phyloP scores from a whole-genome alignment of 2,329 filamentous ascomycete species.

The Ophiostoma pallidulum region DNA sequence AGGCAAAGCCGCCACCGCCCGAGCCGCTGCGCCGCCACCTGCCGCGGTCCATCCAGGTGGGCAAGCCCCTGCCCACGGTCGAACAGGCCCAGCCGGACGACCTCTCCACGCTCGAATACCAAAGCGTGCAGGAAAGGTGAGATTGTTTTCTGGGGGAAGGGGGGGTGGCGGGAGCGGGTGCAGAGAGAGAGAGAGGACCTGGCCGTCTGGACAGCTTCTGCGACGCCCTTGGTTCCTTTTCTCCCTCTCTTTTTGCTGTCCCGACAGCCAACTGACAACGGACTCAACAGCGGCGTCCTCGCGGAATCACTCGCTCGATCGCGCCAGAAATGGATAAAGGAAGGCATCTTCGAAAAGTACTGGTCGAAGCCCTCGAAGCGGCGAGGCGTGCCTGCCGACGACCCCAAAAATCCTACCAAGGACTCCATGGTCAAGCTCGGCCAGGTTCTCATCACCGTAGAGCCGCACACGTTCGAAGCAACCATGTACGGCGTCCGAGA shows the following conservation, averaged over 20 bases:
- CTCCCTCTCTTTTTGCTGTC: conserved; percentile 14
- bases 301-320: conserved; percentile 65
- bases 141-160: too few species aligned
- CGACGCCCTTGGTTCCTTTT: not conserved
- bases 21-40: conserved; percentile 35
- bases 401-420: conserved; percentile 57
- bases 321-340: conserved; percentile 61
- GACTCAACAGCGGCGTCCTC: conserved; percentile 54
- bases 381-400: conserved; percentile 54
- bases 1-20: conserved; percentile 26
- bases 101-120: conserved; percentile 56
- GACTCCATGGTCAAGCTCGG: conserved; percentile 66
- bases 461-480: conserved; percentile 72
- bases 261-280: conserved; percentile 5
- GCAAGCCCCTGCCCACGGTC: conserved; percentile 62
- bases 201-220: too few species aligned
- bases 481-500: conserved; percentile 65
- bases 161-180: too few species aligned
- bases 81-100: conserved; percentile 56
- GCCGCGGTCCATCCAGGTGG: conserved; percentile 53
- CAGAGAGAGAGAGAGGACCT: too few species aligned
- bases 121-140: conserved; percentile 64
- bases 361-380: conserved; percentile 65
- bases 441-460: conserved; percentile 63
- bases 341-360: conserved; percentile 66